These are phyloP conservation scores for Leishmania tarentolae DNA, from an alignment of 208 protist species.

Conservation along the genomic window DNA sequence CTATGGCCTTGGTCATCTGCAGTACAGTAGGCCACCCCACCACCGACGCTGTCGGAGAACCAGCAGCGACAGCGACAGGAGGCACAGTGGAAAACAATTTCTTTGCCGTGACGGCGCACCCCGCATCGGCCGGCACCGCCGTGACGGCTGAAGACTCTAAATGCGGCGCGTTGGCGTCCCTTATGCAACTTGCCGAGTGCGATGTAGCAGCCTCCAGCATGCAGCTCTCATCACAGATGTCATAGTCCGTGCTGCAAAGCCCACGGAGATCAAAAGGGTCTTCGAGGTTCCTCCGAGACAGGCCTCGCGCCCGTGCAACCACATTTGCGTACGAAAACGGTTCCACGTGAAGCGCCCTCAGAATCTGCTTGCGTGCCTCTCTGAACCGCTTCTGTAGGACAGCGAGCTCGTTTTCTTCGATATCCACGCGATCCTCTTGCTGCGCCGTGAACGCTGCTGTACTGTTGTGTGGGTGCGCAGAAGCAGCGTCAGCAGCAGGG, in stretches of 20 bases:
- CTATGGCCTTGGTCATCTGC: conserved; percentile 8
- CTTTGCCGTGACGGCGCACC: not conserved
- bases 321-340: conserved; percentile 14
- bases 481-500: not conserved
- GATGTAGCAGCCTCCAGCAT: not conserved
- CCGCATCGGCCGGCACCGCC: not conserved
- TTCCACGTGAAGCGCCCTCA: not conserved
- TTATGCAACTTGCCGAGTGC: not conserved
- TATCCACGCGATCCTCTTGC: not conserved
- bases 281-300: not conserved
- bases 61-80: not conserved
- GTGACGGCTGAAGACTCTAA: not conserved
- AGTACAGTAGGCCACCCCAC: not conserved
- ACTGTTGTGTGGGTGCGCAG: not conserved
- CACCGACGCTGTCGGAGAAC: not conserved
- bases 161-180: not conserved
- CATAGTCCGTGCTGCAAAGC: not conserved
- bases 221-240: not conserved
- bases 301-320: not conserved
- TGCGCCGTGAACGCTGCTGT: not conserved
- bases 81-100: not conserved
- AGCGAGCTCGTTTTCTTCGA: not conserved
- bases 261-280: conserved; percentile 5
- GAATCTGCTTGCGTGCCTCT: not conserved
- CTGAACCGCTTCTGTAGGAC: not conserved